Evolutionary conservation across 2,329 filamentous ascomycete species (phyloP), one percentile per base, ranked within the genome.

Genomic region (Epicoccum sorghinum): DNA sequence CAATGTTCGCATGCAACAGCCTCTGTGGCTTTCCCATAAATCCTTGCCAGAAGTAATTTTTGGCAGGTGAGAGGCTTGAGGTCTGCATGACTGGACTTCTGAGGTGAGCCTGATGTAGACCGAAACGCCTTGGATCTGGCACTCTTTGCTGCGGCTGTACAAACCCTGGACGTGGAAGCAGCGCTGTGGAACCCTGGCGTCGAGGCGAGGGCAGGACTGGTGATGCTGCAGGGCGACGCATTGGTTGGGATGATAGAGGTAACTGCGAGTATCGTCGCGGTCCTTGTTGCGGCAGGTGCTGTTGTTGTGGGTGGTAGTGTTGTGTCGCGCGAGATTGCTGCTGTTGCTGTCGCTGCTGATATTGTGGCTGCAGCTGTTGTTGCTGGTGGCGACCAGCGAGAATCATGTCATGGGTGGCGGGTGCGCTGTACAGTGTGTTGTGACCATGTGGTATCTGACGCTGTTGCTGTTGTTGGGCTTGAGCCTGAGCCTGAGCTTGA

Each of bases 101-200:
- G 25, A 87, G 73, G 64, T 84, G 77, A 39, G 81, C 79, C 69
- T 87, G 83, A 62, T 88, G 86, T 7, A 88, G 73, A n/a, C 79
- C 80, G 25, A 76, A 77, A 7, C 75, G 66, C 23, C 72, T 68
- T 18, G 83, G 79, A 52, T 80, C 74, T 4, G 81, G 77, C 23
- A 73, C 66, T 9, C 74, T 71, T 29, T 76, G 76, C 53, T 76
- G 72, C 3, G 75, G 57, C 23, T 72, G 74, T 32, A 51, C 42
- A 14, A 58, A 60, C 7, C 71, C 71, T 1, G 61, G 55, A 14
- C 62, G 71, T 39, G 79, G 79, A 29, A 82, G 66, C 6, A 74
- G 43, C 29, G 49, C 36, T n/a, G 13, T 35, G 3, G 23, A 8
- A 24, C 39, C 9, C 27, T 41, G 27, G 9, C 33, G 25, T 27